Conservation (phyloP, 2,329 filamentous ascomycete genomes). For the Calonectria montana region DNA sequence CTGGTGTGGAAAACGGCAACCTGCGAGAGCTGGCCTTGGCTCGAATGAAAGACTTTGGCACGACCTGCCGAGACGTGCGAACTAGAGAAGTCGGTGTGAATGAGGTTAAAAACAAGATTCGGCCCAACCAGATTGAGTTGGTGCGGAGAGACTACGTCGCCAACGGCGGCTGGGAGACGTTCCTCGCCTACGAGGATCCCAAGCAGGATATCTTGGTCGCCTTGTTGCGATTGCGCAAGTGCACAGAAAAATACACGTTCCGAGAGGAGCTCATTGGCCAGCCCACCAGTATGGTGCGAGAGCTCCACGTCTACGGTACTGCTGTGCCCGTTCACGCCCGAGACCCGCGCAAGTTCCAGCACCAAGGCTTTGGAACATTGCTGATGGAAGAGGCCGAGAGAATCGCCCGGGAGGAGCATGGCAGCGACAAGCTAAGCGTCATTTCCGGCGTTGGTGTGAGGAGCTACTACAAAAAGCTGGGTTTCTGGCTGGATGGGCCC, state of each 20-base stretch:
- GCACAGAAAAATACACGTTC: constrained; percentile 91
- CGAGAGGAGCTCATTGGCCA: constrained; percentile 87
- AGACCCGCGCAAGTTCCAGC: constrained; percentile 96
- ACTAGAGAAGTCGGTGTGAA: constrained; percentile 98
- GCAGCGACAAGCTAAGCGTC: constrained; percentile 93
- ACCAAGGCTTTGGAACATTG: constrained; percentile 95
- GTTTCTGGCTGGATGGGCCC: constrained; percentile 92
- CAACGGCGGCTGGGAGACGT: constrained; percentile 98
- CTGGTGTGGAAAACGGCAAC: constrained; percentile 97
- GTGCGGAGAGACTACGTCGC: constrained; percentile 93
- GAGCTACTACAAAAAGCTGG: constrained; percentile 93
- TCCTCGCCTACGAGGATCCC: constrained; percentile 96
- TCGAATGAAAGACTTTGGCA: constrained; percentile 99
- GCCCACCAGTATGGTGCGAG: constrained; percentile 90
- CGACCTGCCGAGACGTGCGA: constrained; percentile 93
- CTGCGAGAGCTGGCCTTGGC: constrained; percentile 91
- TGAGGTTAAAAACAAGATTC: constrained; percentile 98
- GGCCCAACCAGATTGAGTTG: constrained; percentile 95
- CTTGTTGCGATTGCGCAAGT: constrained; percentile 88
- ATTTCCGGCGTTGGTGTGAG: constrained; percentile 98
- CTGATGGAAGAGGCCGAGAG: constrained; percentile 98
- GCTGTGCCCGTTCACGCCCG: constrained; percentile 97
- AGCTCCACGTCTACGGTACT: constrained; percentile 96
- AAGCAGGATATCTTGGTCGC: constrained; percentile 98
- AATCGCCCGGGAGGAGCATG: constrained; percentile 94